Percentiles rank a stretch among this genome's conserved stretches.
phyloP scores from a whole-genome alignment of 257 asterid genomes.

The Eucommia ulmoides region DNA sequence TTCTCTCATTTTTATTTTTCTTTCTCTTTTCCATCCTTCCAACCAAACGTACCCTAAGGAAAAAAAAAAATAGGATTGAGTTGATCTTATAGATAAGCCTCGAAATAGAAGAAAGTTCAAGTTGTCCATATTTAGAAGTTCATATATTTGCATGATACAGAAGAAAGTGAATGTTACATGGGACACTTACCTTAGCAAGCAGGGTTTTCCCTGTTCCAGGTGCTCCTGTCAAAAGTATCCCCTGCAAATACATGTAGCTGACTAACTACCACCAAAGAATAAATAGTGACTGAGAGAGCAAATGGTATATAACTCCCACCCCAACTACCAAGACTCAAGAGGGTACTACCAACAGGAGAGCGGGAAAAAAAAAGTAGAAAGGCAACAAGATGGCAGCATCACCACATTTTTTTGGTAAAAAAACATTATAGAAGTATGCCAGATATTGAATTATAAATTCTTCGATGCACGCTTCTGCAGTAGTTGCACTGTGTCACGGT shows the following conservation, averaged over 20 bases:
- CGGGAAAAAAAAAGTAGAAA: not conserved
- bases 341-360: not conserved
- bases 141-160: too few relatives aligned
- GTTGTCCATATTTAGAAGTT: too few relatives aligned
- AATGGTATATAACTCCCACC: too few relatives aligned
- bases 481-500: not conserved
- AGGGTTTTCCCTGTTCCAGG: constrained; percentile 99
- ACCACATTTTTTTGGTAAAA: not conserved
- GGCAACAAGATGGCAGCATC: not conserved
- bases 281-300: too few relatives aligned
- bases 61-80: too few relatives aligned
- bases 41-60: too few relatives aligned
- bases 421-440: not conserved
- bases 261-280: not conserved
- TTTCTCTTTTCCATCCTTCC: too few relatives aligned
- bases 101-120: too few relatives aligned
- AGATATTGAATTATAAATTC: not conserved
- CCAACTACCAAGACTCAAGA: too few relatives aligned
- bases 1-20: too few relatives aligned
- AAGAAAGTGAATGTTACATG: constrained; percentile 1
- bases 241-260: constrained; percentile 38
- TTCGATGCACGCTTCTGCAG: not conserved
- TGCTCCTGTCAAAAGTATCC: constrained; percentile 94
- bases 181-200: constrained; percentile 68
- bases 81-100: too few relatives aligned